Percentiles rank a stretch among this genome's conserved stretches.
Conservation (phyloP, 2,329 filamentous ascomycete species). For the Monilinia fructicola region DNA sequence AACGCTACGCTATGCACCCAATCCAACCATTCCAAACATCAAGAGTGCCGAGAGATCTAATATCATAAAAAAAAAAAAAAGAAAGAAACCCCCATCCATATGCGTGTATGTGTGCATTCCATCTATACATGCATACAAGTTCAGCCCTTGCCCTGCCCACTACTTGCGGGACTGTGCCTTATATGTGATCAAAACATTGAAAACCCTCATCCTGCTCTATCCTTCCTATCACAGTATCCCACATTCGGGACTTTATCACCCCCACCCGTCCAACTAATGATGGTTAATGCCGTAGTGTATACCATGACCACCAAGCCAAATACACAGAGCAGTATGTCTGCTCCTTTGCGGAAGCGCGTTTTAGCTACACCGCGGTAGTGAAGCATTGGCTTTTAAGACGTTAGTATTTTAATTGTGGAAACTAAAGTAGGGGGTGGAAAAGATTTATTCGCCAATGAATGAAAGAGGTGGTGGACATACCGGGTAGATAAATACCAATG, state of each 20-base stretch:
- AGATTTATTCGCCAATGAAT: neutral
- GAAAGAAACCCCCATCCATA: conserved; percentile 3
- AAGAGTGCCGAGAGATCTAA: conserved; percentile 8
- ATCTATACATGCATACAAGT: conserved; percentile 14
- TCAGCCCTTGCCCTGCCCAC: neutral
- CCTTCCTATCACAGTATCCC: conserved; percentile 59
- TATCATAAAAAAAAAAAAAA: conserved; percentile 6
- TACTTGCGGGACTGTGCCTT: neutral
- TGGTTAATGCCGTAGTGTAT: conserved; percentile 85
- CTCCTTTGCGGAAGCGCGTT: conserved; percentile 62
- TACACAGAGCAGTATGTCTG: conserved; percentile 74
- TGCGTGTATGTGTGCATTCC: conserved; percentile 5
- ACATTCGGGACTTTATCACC: conserved; percentile 49
- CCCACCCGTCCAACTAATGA: conserved; percentile 79
- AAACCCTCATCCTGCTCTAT: conserved; percentile 16
- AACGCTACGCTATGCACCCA: conserved; percentile 18
- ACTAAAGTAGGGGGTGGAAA: neutral
- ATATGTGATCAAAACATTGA: conserved; percentile 8
- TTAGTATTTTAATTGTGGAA: conserved; percentile 18
- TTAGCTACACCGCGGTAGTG: conserved; percentile 80
- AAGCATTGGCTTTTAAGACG: conserved; percentile 68
- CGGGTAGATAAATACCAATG: conserved; percentile 95
- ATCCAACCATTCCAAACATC: neutral
- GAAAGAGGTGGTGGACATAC: conserved; percentile 55
- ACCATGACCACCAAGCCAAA: conserved; percentile 86